Percentiles rank a stretch among this genome's conserved stretches.
These are phyloP conservation scores for Phytopythium sindhum DNA, from an alignment of 352 stramenopile genomes.

Conservation along the genomic window DNA sequence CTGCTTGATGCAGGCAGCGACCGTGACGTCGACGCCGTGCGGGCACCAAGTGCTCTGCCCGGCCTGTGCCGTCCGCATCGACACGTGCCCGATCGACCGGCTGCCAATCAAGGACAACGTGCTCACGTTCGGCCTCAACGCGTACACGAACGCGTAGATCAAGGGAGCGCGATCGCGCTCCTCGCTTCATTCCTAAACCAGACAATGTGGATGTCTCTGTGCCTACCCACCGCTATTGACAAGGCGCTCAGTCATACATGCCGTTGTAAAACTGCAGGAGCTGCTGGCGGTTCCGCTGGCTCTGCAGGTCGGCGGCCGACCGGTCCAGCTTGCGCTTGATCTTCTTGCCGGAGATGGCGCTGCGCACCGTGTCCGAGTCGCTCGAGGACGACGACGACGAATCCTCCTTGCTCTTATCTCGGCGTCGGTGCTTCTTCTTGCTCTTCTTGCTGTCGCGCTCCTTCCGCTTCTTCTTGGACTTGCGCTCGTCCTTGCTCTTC, in stretches of 20 bases:
- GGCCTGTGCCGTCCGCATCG: conserved; percentile 44
- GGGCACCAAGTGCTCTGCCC: conserved; percentile 62
- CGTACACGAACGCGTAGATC: conserved; percentile 19
- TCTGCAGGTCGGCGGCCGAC: conserved; percentile 52
- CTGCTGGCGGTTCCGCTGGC: conserved; percentile 72
- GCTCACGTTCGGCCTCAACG: conserved; percentile 56
- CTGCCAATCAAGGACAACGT: conserved; percentile 56
- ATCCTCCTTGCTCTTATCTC: conserved; percentile 11
- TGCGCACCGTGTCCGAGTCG: conserved; percentile 68
- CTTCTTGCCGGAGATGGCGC: conserved; percentile 84
- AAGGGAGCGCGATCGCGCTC: background rate
- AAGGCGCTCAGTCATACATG: conserved; percentile 63
- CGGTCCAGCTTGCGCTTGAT: conserved; percentile 78
- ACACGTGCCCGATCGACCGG: conserved; percentile 58
- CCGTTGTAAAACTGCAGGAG: conserved; percentile 87
- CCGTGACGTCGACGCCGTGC: conserved; percentile 55
- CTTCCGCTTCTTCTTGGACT: conserved; percentile 30
- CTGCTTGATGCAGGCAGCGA: conserved; percentile 42
- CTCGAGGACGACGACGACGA: conserved; percentile 38
- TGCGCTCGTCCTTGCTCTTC: conserved; percentile 33
- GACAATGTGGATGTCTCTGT: background rate
- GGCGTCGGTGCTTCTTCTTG: conserved; percentile 25
- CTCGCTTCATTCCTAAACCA: background rate
- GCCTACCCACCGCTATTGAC: too few species aligned
- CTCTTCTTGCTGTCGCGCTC: conserved; percentile 28